phyloP scores from a whole-genome alignment of 768 basidiomycete genomes.

The Termitomyces sp. region DNA sequence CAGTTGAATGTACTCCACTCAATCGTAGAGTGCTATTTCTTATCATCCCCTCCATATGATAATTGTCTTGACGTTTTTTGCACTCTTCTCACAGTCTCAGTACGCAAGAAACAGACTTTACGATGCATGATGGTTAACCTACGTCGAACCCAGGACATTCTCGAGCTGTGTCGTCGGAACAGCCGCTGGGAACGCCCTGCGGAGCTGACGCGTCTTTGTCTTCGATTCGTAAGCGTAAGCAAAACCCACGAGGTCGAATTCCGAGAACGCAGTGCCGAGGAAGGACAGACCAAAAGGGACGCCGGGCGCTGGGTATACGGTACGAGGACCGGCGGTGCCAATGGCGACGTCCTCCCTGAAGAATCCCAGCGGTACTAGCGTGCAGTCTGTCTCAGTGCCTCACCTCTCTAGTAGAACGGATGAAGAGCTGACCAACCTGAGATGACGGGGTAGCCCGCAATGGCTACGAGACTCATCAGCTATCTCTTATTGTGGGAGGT shows the following conservation, averaged over 20 bases:
- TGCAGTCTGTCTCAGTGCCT: neutral
- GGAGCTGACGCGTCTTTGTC: constrained; percentile 33
- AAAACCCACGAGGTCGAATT: constrained; percentile 49
- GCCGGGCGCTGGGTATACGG: constrained; percentile 47
- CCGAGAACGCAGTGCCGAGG: constrained; percentile 56
- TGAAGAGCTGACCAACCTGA: constrained; percentile 37
- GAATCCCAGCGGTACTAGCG: constrained; percentile 54
- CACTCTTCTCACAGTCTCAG: neutral
- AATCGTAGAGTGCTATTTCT: too few species aligned
- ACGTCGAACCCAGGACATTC: neutral
- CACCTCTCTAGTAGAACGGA: neutral
- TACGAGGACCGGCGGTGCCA: constrained; percentile 30
- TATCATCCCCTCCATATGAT: too few species aligned
- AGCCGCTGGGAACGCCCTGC: neutral
- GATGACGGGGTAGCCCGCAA: constrained; percentile 62
- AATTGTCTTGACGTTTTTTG: too few species aligned
- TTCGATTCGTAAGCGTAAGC: constrained; percentile 64
- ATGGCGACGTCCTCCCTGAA: constrained; percentile 41
- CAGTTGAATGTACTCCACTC: too few species aligned
- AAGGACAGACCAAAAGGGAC: constrained; percentile 61
- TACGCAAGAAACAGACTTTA: too few species aligned
- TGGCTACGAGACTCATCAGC: constrained; percentile 30
- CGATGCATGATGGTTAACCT: too few species aligned
- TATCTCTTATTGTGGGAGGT: neutral
- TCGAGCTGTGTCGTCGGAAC: neutral